A percentile compares a stretch with the other conserved stretches of the same genome.
Conservation (phyloP, 148 eudicot species). For the Vaccinium macrocarpon region DNA sequence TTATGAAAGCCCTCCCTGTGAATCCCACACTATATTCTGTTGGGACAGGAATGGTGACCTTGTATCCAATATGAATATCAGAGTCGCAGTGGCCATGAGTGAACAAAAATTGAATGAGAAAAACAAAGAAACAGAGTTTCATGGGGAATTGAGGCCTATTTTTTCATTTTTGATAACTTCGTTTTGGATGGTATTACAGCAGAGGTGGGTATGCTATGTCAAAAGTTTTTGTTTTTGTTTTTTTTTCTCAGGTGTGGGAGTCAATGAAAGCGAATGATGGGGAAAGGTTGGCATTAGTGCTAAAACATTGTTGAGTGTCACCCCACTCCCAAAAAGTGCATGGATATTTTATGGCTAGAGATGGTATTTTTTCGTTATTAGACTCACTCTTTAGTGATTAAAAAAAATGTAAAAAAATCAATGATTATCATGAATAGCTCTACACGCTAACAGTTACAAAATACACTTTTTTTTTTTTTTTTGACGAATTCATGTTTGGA, state of each 20-base stretch:
- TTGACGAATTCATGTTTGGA: too few species aligned
- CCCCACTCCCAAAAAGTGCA: slow-evolving; percentile 28
- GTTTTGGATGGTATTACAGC: slow-evolving; percentile 10
- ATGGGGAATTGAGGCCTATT: slow-evolving; percentile 28
- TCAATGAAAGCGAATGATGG: slow-evolving; percentile 19
- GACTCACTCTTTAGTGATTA: background rate
- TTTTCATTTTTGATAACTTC: background rate
- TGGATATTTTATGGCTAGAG: background rate
- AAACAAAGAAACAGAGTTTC: slow-evolving; percentile 39
- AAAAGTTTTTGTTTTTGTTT: background rate
- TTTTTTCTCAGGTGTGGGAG: slow-evolving; percentile 18
- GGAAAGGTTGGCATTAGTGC: slow-evolving; percentile 19
- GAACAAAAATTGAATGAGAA: slow-evolving; percentile 33
- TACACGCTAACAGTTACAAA: background rate
- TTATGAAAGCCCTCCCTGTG: slow-evolving; percentile 67
- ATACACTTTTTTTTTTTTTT: background rate
- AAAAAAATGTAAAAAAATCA: background rate
- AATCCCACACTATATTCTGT: slow-evolving; percentile 50
- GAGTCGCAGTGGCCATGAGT: slow-evolving; percentile 33
- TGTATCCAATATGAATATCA: slow-evolving; percentile 52
- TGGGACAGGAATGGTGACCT: slow-evolving; percentile 63
- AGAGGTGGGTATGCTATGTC: slow-evolving; percentile 13
- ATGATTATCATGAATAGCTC: background rate
- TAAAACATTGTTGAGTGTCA: slow-evolving; percentile 13
- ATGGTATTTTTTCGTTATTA: background rate